phyloP scores from a whole-genome alignment of 108 stramenopile genomes.

The Conticribra guillardii region DNA sequence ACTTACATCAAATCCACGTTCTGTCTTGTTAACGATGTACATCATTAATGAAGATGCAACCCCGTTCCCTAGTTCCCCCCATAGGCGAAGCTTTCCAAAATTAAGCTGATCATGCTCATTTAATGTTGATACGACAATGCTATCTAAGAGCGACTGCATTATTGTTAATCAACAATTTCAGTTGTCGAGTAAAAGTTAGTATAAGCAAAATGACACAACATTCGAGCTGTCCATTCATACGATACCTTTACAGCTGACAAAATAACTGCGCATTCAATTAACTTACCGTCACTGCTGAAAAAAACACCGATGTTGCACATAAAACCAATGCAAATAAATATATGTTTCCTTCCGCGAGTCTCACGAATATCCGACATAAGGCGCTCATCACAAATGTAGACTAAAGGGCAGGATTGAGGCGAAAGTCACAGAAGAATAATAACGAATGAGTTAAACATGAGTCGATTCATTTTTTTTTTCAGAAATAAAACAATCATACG shows the following conservation, averaged over 20 bases:
- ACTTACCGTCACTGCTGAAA: conserved; percentile 35
- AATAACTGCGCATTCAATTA: not conserved
- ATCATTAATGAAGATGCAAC: conserved; percentile 53
- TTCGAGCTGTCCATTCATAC: not conserved
- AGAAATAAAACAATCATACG: too few species aligned
- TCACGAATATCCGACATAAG: conserved; percentile 19
- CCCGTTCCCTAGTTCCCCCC: conserved; percentile 95
- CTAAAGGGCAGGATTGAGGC: conserved; percentile 4
- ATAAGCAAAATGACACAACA: not conserved
- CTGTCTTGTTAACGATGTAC: conserved; percentile 16
- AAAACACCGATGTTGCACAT: conserved; percentile 39
- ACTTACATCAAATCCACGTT: conserved; percentile 31
- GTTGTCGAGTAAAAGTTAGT: not conserved
- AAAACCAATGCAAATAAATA: conserved; percentile 18
- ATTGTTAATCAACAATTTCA: not conserved
- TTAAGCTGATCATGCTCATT: conserved; percentile 57
- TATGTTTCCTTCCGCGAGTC: conserved; percentile 17
- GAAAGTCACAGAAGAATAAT: not conserved
- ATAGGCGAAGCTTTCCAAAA: conserved; percentile 91
- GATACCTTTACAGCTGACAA: too few species aligned
- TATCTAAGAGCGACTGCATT: conserved; percentile 80
- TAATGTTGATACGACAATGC: conserved; percentile 79
- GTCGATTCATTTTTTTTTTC: not conserved
- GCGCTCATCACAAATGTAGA: conserved; percentile 20
- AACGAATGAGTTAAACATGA: not conserved